Evolutionary conservation across 1,284 basidiomycete species (phyloP).

Genomic region (Athelia sp.): DNA sequence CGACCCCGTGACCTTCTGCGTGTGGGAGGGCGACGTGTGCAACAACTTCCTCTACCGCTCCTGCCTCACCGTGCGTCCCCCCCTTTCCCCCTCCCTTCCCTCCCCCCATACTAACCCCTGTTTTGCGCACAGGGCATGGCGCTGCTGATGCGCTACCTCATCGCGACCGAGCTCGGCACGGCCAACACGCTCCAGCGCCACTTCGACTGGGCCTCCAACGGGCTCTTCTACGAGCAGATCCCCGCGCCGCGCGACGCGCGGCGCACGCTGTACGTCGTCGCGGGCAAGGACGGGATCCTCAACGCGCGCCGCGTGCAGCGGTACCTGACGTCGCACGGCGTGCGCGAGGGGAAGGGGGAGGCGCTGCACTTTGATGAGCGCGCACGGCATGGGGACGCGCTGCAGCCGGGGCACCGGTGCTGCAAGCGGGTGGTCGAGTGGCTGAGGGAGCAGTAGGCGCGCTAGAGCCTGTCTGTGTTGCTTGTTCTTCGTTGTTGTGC

Average conservation of each 20-base stretch:
- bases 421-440: constrained; percentile 63
- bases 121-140: too few relatives aligned
- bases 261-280: constrained; percentile 68
- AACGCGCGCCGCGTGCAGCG: constrained; percentile 68
- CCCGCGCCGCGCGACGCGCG: constrained; percentile 63
- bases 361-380: constrained; percentile 61
- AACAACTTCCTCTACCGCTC: constrained; percentile 82
- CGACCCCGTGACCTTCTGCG: constrained; percentile 85
- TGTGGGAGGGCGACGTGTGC: constrained; percentile 90
- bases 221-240: constrained; percentile 85
- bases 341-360: too few relatives aligned
- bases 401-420: constrained; percentile 49
- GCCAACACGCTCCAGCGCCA: constrained; percentile 80
- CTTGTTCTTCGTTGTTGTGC: too few relatives aligned
- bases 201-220: constrained; percentile 87
- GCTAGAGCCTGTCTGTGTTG: too few relatives aligned
- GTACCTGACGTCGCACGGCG: constrained; percentile 74
- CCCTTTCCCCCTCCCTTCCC: too few relatives aligned
- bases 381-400: constrained; percentile 70
- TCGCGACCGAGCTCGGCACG: constrained; percentile 80
- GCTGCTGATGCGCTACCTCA: constrained; percentile 80
- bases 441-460: constrained; percentile 36
- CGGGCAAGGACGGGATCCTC: constrained; percentile 77
- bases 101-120: too few relatives aligned
- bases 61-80: constrained; percentile 48